phyloP scores from a whole-genome alignment of 169 alveolate genomes.

The Theileria parva region DNA sequence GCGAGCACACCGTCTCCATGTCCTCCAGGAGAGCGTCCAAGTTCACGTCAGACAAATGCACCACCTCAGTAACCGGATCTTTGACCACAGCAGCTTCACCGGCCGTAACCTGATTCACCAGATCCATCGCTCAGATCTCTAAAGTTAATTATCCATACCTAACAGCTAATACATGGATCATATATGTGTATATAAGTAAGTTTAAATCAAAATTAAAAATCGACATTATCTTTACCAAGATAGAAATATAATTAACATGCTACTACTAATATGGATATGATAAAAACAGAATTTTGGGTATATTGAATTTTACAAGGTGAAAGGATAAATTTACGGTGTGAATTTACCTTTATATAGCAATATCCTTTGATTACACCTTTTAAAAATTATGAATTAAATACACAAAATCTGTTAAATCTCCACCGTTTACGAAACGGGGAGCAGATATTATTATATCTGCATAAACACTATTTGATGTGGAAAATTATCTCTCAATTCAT shows the following conservation, averaged over 20 bases:
- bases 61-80: conserved; percentile 46
- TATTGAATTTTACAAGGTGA: background rate
- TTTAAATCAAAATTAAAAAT: background rate
- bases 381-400: background rate
- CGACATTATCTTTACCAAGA: background rate
- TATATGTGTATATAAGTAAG: background rate
- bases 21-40: conserved; percentile 58
- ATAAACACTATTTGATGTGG: background rate
- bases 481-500: conserved; percentile 1
- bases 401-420: conserved; percentile 1
- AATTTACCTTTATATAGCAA: conserved; percentile 11
- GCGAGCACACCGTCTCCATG: conserved; percentile 64
- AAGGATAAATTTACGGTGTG: background rate
- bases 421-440: conserved; percentile 29
- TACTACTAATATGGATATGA: background rate
- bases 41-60: conserved; percentile 56
- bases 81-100: background rate
- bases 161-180: background rate
- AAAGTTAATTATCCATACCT: background rate
- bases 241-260: background rate
- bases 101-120: conserved; percentile 22
- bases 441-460: conserved; percentile 31
- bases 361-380: background rate
- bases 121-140: conserved; percentile 1
- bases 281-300: background rate